A percentile compares a stretch with the other conserved stretches of the same genome.
phyloP scores from a whole-genome alignment of 768 basidiomycete species.

The Termitomyces sp. region DNA sequence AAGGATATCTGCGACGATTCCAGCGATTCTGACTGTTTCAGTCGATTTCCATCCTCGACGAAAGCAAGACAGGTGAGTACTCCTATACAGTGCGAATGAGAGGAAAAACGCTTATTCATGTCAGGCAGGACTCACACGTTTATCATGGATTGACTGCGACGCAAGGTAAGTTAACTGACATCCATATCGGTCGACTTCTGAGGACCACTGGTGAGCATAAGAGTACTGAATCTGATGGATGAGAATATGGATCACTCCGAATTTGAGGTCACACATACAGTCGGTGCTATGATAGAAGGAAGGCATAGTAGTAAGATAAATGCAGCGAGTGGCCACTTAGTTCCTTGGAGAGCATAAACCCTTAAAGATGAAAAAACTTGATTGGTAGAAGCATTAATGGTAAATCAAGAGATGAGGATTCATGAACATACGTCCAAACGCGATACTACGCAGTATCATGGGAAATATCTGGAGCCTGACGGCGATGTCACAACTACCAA shows the following conservation, averaged over 20 bases:
- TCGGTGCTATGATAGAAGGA: conserved; percentile 20
- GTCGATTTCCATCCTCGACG: neutral
- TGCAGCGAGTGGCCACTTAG: conserved; percentile 18
- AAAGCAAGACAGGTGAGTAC: neutral
- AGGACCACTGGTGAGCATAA: conserved; percentile 7
- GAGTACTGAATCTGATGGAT: conserved; percentile 1
- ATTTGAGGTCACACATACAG: conserved; percentile 12
- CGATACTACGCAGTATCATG: conserved; percentile 21
- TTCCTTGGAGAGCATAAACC: conserved; percentile 20
- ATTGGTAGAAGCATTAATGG: neutral
- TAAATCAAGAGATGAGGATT: neutral
- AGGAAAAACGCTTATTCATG: neutral
- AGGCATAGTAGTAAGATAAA: conserved; percentile 21
- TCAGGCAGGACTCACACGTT: neutral
- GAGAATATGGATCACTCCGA: neutral
- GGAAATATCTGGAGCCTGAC: conserved; percentile 26
- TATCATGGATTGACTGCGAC: conserved; percentile 4
- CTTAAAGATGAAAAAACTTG: conserved; percentile 24
- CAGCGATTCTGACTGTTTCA: conserved; percentile 20
- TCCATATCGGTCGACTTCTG: conserved; percentile 5
- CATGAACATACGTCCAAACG: conserved; percentile 13
- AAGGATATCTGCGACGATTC: conserved; percentile 22
- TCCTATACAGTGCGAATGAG: neutral
- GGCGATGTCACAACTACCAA: conserved; percentile 21
- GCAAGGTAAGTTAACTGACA: conserved; percentile 7